Evolutionary conservation across 257 asterid species (phyloP).

Genomic region (Perilla frutescens): DNA sequence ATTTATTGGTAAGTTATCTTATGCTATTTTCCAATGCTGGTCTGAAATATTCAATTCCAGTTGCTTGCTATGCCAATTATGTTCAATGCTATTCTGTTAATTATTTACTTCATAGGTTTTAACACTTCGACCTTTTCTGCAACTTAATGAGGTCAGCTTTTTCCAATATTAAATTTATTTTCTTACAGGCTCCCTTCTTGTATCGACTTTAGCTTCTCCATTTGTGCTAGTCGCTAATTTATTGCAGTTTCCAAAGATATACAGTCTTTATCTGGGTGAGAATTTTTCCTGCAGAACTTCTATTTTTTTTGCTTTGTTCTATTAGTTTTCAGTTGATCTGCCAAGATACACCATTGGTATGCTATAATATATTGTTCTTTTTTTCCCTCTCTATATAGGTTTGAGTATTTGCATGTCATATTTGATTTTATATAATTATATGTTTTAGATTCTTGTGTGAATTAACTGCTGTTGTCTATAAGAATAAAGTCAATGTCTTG

Average conservation of each 20-base stretch:
- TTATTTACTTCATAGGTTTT: constrained; percentile 19
- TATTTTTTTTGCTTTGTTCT: background rate
- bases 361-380: background rate
- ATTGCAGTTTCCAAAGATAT: constrained; percentile 78
- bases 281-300: constrained; percentile 8
- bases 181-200: constrained; percentile 71
- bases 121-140: constrained; percentile 6
- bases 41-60: constrained; percentile 4
- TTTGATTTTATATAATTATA: constrained; percentile 16
- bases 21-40: constrained; percentile 9
- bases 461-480: constrained; percentile 7
- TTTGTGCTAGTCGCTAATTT: constrained; percentile 59
- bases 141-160: constrained; percentile 16
- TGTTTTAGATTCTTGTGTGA: background rate
- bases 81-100: background rate
- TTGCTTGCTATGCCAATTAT: constrained; percentile 19
- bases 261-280: constrained; percentile 77
- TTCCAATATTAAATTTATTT: constrained; percentile 4
- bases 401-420: background rate
- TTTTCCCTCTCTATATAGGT: background rate
- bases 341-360: background rate
- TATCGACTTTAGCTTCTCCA: constrained; percentile 84
- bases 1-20: constrained; percentile 65
- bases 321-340: constrained; percentile 11
- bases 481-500: constrained; percentile 1